These are phyloP conservation scores for Dryas integrifolia DNA, from an alignment of 331 rosid species.

Conservation along the genomic window DNA sequence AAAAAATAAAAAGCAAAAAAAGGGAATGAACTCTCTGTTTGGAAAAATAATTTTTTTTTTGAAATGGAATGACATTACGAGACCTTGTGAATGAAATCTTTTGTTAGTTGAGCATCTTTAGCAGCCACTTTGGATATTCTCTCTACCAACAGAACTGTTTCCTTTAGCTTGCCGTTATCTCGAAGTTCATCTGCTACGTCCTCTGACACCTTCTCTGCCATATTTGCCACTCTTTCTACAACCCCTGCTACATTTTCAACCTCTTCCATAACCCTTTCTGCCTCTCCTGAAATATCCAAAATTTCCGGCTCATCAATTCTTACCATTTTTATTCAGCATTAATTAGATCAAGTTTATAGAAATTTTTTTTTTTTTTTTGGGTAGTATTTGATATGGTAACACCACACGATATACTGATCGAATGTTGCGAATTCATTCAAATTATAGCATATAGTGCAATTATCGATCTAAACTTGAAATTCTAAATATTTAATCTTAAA, in stretches of 20 bases:
- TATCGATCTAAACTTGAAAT: not conserved
- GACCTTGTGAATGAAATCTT: constrained; percentile 65
- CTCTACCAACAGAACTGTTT: constrained; percentile 45
- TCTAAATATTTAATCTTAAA: not conserved
- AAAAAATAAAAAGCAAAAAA: not conserved
- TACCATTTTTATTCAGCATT: not conserved
- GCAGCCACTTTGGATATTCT: constrained; percentile 41
- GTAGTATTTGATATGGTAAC: too few species aligned
- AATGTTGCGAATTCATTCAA: too few species aligned
- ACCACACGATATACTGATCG: too few species aligned
- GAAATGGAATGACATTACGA: not conserved
- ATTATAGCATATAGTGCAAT: too few species aligned
- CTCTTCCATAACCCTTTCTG: constrained; percentile 50
- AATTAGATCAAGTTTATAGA: too few species aligned
- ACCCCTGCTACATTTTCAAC: constrained; percentile 47
- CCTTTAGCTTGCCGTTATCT: constrained; percentile 38
- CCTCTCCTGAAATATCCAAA: constrained; percentile 37
- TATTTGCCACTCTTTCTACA: constrained; percentile 48
- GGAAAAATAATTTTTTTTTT: not conserved
- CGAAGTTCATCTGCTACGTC: constrained; percentile 51
- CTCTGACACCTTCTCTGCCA: constrained; percentile 46
- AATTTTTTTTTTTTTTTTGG: too few species aligned
- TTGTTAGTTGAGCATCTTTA: constrained; percentile 58
- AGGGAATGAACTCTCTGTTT: too few species aligned
- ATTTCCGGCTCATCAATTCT: not conserved